Evolutionary conservation across 2,329 filamentous ascomycete genomes (phyloP).

Genomic region (Periconia digitata): DNA sequence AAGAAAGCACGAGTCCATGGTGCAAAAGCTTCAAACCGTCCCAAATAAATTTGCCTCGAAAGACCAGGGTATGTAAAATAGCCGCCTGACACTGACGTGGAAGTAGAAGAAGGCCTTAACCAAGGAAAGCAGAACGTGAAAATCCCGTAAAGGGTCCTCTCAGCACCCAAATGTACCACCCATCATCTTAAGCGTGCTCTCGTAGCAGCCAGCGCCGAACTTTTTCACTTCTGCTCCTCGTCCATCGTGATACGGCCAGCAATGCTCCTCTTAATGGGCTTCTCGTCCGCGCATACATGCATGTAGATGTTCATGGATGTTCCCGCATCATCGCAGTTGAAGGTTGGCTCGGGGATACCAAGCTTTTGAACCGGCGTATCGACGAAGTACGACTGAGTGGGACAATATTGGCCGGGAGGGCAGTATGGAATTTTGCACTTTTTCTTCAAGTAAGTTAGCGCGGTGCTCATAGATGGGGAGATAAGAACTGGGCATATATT

Average conservation of each 20-base stretch:
- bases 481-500: too few relatives aligned
- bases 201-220: not conserved
- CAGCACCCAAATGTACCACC: too few relatives aligned
- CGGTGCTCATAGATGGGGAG: not conserved
- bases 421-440: constrained; percentile 19
- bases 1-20: not conserved
- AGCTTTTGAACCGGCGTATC: constrained; percentile 23
- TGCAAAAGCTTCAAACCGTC: not conserved
- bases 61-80: not conserved
- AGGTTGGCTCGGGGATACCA: constrained; percentile 25
- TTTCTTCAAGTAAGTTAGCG: constrained; percentile 2
- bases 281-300: constrained; percentile 20
- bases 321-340: constrained; percentile 18
- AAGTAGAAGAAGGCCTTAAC: too few relatives aligned
- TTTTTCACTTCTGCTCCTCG: not conserved
- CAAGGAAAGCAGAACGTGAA: too few relatives aligned
- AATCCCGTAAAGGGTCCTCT: too few relatives aligned
- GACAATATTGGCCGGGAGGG: constrained; percentile 23
- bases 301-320: constrained; percentile 23
- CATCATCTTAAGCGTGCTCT: too few relatives aligned
- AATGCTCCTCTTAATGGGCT: constrained; percentile 25
- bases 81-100: not conserved
- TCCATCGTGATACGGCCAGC: constrained; percentile 15
- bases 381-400: constrained; percentile 27
- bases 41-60: not conserved